phyloP scores from a whole-genome alignment of 257 asterid genomes.

The Solanum virginianum region DNA sequence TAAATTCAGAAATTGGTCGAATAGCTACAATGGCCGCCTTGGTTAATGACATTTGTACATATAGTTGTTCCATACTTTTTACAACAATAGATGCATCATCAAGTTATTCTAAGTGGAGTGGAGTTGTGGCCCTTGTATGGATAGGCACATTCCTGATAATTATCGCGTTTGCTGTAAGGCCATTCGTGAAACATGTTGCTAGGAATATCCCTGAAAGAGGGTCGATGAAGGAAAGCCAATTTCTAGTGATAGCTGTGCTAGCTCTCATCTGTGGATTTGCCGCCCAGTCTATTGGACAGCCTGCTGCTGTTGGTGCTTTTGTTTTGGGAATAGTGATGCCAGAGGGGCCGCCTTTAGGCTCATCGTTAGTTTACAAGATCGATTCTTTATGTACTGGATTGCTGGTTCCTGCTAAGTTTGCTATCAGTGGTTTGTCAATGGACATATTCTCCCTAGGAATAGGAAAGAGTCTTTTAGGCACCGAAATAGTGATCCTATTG shows the following conservation, averaged over 20 bases:
- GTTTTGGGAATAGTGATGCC: constrained; percentile 30
- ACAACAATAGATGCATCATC: background rate
- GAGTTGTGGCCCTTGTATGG: background rate
- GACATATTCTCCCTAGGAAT: constrained; percentile 11
- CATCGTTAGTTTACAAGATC: constrained; percentile 21
- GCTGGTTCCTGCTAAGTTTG: constrained; percentile 50
- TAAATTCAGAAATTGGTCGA: constrained; percentile 52
- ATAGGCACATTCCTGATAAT: background rate
- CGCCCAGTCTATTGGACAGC: constrained; percentile 37
- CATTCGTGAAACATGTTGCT: constrained; percentile 5
- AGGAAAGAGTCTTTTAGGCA: background rate
- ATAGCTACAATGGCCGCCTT: constrained; percentile 37
- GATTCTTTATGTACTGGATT: constrained; percentile 20
- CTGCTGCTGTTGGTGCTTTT: constrained; percentile 35
- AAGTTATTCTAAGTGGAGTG: background rate
- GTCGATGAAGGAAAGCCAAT: constrained; percentile 32
- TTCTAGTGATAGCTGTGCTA: constrained; percentile 12
- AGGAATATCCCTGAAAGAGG: constrained; percentile 26
- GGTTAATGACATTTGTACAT: constrained; percentile 29
- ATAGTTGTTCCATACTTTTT: background rate
- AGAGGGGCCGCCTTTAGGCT: constrained; percentile 39
- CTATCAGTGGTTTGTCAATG: constrained; percentile 24
- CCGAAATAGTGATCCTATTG: constrained; percentile 11
- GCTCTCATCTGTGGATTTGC: constrained; percentile 22
- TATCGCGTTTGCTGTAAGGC: constrained; percentile 17